Percentiles rank a stretch among this genome's conserved stretches.
Evolutionary conservation across 768 basidiomycete genomes (phyloP).

Genomic region (Wakefieldia striispora): DNA sequence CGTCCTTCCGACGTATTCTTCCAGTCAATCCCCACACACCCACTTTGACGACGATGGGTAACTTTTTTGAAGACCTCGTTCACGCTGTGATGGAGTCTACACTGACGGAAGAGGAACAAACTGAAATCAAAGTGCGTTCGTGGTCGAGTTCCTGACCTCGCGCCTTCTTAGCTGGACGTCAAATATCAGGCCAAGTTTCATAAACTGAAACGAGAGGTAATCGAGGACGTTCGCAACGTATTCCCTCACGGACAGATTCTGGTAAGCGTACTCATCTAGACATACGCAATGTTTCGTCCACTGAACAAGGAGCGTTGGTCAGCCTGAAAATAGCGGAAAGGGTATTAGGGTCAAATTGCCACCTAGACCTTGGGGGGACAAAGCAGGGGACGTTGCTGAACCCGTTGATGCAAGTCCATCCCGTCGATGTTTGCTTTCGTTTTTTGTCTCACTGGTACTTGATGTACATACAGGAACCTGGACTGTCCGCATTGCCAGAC

Average conservation of each 20-base stretch:
- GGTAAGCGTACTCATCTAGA: slow-evolving; percentile 9
- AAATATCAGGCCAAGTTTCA: slow-evolving; percentile 26
- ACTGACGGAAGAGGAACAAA: slow-evolving; percentile 23
- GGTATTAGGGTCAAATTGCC: slow-evolving; percentile 24
- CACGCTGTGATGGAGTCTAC: slow-evolving; percentile 21
- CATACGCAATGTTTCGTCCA: neutral
- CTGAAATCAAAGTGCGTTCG: slow-evolving; percentile 20
- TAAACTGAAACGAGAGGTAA: slow-evolving; percentile 28
- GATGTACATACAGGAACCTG: slow-evolving; percentile 10
- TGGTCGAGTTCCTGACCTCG: neutral
- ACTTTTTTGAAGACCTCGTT: slow-evolving; percentile 29
- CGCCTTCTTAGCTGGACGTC: no score
- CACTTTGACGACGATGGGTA: slow-evolving; percentile 18
- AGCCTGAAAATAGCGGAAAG: slow-evolving; percentile 26
- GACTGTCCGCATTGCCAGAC: slow-evolving; percentile 16
- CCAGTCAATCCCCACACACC: no score
- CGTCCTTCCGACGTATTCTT: no score
- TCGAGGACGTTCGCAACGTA: slow-evolving; percentile 25
- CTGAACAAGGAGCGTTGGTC: neutral
- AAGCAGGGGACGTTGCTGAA: neutral
- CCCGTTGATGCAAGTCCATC: slow-evolving; percentile 9
- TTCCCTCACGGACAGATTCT: slow-evolving; percentile 31
- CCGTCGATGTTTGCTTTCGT: neutral
- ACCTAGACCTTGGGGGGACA: slow-evolving; percentile 10
- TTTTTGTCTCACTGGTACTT: neutral